Evolutionary conservation across 2,329 filamentous ascomycete species (phyloP).

Genomic region (Arthrinium phaeospermum): DNA sequence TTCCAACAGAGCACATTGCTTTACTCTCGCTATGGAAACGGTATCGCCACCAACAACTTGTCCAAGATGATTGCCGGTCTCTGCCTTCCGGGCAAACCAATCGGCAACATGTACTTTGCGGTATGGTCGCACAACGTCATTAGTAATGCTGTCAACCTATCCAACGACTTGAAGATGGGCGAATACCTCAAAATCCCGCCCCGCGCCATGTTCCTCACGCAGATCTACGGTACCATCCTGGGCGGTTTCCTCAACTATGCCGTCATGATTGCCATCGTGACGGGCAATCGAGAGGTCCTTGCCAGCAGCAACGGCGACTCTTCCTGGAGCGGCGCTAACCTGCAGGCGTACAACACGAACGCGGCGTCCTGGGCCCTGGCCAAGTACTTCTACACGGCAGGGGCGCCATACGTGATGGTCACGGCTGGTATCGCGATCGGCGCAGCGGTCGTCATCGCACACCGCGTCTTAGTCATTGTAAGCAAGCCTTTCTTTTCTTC

Average conservation of each 20-base stretch:
- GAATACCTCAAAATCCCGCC: constrained; percentile 65
- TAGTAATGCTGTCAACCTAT: constrained; percentile 53
- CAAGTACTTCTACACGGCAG: constrained; percentile 56
- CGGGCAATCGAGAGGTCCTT: constrained; percentile 53
- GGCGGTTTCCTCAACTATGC: constrained; percentile 61
- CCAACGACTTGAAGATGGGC: constrained; percentile 62
- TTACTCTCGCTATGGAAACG: constrained; percentile 59
- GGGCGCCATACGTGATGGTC: constrained; percentile 51
- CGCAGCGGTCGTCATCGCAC: constrained; percentile 47
- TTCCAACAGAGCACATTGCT: constrained; percentile 53
- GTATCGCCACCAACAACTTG: constrained; percentile 63
- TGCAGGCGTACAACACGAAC: constrained; percentile 56
- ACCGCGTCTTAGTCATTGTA: constrained; percentile 50
- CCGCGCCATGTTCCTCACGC: constrained; percentile 60
- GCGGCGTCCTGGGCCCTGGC: constrained; percentile 58
- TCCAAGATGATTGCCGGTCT: constrained; percentile 63
- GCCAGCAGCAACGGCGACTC: constrained; percentile 50
- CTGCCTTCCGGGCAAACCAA: constrained; percentile 53
- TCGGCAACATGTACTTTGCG: constrained; percentile 65
- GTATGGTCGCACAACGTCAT: constrained; percentile 65
- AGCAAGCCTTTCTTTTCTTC: constrained; percentile 24
- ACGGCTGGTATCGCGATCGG: constrained; percentile 58
- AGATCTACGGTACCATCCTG: constrained; percentile 60
- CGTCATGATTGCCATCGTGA: constrained; percentile 61
- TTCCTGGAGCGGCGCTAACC: constrained; percentile 58